Base-by-base conservation (phyloP, 2,329 filamentous ascomycete species). In the Stagonosporopsis cucurbitacearum region DNA sequence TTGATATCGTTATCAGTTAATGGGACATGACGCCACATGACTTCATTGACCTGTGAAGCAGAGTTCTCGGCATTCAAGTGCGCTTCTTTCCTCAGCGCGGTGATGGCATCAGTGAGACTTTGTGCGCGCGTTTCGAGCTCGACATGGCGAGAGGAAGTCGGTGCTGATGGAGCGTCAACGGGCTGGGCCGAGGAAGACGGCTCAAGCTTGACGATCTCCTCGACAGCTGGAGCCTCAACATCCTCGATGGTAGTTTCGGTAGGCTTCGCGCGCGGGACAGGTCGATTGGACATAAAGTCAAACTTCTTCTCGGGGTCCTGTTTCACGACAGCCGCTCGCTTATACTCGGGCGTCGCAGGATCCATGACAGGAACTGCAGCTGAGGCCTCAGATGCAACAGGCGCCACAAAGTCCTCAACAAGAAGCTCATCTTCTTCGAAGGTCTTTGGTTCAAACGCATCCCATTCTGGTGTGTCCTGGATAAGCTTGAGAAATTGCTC, bases 151-250 rank as follows among this genome's bases (percentile, higher is more conserved):
- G 58, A 42, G n/a, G 60, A 45, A 13, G 55, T 35, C 9, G 55
- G 26, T 12, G 37, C 20, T 2, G 57, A 55, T 5, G 50, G 33
- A 13, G 59, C 49, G 8, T 58, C 45, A 1, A 43, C 57, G 42
- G 33, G 54, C 15, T 40, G 33, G 7, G 54, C 55, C 3, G 54
- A 37, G n/a, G 58, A 46, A 17, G 49, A 25, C 9, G 51, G 32
- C 13, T 49, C 55, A 12, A 57, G 54, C n/a, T 55, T 48, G 73
- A 64, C 12, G 66, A 71, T 59, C 73, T 77, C 41, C 77, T 79
- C 49, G 78, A 74, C 61, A 77, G 68, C 56, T 75, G 57, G 49
- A 19, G 47, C 40, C 76, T 78, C 50, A 77, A 73, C 61, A 77
- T 57, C 13, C 26, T 46, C 49, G 19, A 13, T 42, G 19, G 58